phyloP scores from a whole-genome alignment of 78 protist species.

The Tieghemostelium lacteum region DNA sequence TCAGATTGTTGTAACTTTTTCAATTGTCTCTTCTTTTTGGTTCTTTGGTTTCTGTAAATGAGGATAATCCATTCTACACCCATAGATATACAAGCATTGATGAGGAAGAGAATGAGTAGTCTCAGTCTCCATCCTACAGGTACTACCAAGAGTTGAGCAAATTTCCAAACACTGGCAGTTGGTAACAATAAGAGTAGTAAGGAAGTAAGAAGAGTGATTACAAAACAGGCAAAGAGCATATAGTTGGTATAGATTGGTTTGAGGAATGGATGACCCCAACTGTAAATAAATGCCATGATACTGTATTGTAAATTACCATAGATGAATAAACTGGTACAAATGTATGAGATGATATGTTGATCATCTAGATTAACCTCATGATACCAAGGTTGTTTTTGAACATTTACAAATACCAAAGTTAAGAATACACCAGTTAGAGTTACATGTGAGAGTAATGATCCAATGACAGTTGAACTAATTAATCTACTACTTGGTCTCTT shows the following conservation, averaged over 20 bases:
- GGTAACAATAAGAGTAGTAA: conserved; percentile 14
- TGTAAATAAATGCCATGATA: conserved; percentile 39
- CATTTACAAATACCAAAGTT: conserved; percentile 11
- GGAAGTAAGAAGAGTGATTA: conserved; percentile 6
- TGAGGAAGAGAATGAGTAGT: conserved; percentile 3
- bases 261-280: conserved; percentile 63
- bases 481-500: conserved; percentile 79
- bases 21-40: conserved; percentile 7
- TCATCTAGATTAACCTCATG: background rate
- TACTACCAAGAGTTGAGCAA: background rate
- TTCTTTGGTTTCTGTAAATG: background rate
- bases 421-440: conserved; percentile 7
- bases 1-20: background rate
- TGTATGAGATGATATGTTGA: background rate
- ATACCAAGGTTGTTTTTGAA: conserved; percentile 41
- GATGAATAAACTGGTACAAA: conserved; percentile 19
- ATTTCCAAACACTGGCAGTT: background rate
- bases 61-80: conserved; percentile 35
- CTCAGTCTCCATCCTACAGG: conserved; percentile 17
- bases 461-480: conserved; percentile 51
- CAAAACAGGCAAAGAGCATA: conserved; percentile 16
- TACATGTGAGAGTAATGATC: conserved; percentile 74
- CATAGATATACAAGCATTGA: conserved; percentile 19
- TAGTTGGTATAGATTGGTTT: conserved; percentile 58
- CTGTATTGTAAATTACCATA: conserved; percentile 70